phyloP scores from a whole-genome alignment of 2,329 filamentous ascomycete species.

The Apiospora malaysiana region DNA sequence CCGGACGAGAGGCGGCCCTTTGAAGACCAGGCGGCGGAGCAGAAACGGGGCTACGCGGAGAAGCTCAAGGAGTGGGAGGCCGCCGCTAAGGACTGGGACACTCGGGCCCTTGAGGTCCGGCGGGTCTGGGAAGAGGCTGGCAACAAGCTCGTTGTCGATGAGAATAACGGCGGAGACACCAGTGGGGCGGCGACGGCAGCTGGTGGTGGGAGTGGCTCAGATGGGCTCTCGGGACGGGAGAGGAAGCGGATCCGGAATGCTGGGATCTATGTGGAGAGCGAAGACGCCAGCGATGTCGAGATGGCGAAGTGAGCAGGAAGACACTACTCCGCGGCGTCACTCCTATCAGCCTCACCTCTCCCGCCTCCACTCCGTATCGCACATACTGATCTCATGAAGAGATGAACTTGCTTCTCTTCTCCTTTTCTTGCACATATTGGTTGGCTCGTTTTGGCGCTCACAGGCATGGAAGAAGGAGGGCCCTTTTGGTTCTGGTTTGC shows the following conservation, averaged over 20 bases:
- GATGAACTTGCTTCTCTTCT: not conserved
- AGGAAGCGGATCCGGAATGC: conserved; percentile 41
- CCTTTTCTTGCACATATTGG: conserved; percentile 1
- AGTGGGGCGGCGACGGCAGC: not conserved
- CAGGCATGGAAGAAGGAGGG: not conserved
- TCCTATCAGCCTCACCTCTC: too few species aligned
- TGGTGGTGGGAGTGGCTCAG: not conserved
- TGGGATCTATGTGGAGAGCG: conserved; percentile 45
- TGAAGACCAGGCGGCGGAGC: conserved; percentile 72
- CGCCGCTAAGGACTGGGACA: conserved; percentile 74
- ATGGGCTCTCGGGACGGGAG: conserved; percentile 32
- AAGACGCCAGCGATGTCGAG: conserved; percentile 42
- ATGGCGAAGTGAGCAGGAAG: conserved; percentile 26
- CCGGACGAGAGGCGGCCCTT: conserved; percentile 78
- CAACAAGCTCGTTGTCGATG: conserved; percentile 51
- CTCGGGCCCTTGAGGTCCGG: conserved; percentile 61
- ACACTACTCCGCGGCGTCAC: too few species aligned
- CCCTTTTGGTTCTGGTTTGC: not conserved
- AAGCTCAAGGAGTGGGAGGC: conserved; percentile 65
- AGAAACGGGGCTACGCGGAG: conserved; percentile 69
- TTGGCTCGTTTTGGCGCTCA: not conserved
- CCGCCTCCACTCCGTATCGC: not conserved
- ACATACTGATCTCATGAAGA: not conserved
- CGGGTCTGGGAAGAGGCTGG: conserved; percentile 55
- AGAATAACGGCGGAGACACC: conserved; percentile 33